phyloP scores from a whole-genome alignment of 495 filamentous ascomycete species.

The Xylaria nigripes region DNA sequence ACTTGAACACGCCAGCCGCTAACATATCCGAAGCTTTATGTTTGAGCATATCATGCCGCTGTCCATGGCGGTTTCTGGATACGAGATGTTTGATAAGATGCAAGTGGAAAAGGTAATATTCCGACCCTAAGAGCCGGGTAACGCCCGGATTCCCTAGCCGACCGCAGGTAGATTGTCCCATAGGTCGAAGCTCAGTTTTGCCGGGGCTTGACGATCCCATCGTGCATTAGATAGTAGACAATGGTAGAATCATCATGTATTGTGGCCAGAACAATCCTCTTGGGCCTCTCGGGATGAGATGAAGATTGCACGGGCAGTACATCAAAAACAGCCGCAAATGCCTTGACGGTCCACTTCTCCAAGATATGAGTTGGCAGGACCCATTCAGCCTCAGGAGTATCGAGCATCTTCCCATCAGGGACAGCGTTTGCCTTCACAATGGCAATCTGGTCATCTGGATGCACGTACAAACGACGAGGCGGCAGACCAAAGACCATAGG shows the following conservation, averaged over 20 bases:
- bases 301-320: constrained; percentile 48
- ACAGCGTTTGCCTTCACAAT: constrained; percentile 53
- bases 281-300: constrained; percentile 40
- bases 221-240: constrained; percentile 90
- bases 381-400: constrained; percentile 63
- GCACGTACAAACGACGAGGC: constrained; percentile 75
- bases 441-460: constrained; percentile 86
- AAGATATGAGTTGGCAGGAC: constrained; percentile 74
- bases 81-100: constrained; percentile 90
- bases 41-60: constrained; percentile 87
- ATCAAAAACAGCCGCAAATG: constrained; percentile 78
- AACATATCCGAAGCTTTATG: constrained; percentile 60
- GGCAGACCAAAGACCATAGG: constrained; percentile 82
- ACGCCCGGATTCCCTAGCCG: not conserved
- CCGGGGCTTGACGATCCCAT: constrained; percentile 90
- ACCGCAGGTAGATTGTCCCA: not conserved
- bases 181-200: constrained; percentile 59
- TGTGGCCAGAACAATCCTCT: constrained; percentile 74
- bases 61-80: constrained; percentile 72
- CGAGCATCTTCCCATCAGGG: constrained; percentile 29
- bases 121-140: constrained; percentile 32
- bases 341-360: constrained; percentile 76
- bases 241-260: constrained; percentile 86
- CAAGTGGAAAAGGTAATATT: constrained; percentile 82
- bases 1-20: not conserved